phyloP scores from a whole-genome alignment of 1,139 yeast species.

The Debaryomyces nepalensis region DNA sequence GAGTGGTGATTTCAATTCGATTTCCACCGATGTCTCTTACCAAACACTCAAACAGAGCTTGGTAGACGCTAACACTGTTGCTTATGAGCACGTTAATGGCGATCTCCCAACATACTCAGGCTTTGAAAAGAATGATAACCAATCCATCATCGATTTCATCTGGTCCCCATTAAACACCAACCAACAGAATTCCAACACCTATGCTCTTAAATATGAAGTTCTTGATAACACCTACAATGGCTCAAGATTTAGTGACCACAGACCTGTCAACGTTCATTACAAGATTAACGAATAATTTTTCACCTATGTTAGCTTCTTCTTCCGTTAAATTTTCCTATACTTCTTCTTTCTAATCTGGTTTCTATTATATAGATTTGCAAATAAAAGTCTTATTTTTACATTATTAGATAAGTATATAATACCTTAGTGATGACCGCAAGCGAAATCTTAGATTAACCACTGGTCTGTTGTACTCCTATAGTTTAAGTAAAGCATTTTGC shows the following conservation, averaged over 20 bases:
- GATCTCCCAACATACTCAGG: constrained; percentile 45
- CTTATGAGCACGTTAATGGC: constrained; percentile 28
- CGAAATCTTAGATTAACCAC: no score
- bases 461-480: no score
- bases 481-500: neutral
- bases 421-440: no score
- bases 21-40: constrained; percentile 35
- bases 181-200: constrained; percentile 12
- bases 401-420: no score
- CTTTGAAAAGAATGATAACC: constrained; percentile 32
- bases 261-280: constrained; percentile 43
- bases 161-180: constrained; percentile 31
- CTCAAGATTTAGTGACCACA: constrained; percentile 46
- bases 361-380: constrained; percentile 1
- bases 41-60: constrained; percentile 30
- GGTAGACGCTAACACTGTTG: constrained; percentile 26
- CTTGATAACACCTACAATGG: constrained; percentile 32
- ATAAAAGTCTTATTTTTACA: no score
- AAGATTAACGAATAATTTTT: constrained; percentile 15
- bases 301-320: neutral
- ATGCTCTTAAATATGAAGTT: constrained; percentile 39
- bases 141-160: constrained; percentile 31
- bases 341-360: no score
- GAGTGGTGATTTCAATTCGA: constrained; percentile 47
- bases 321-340: neutral